Conservation (phyloP, 495 filamentous ascomycete genomes). For the Trichoderma parareesei region DNA sequence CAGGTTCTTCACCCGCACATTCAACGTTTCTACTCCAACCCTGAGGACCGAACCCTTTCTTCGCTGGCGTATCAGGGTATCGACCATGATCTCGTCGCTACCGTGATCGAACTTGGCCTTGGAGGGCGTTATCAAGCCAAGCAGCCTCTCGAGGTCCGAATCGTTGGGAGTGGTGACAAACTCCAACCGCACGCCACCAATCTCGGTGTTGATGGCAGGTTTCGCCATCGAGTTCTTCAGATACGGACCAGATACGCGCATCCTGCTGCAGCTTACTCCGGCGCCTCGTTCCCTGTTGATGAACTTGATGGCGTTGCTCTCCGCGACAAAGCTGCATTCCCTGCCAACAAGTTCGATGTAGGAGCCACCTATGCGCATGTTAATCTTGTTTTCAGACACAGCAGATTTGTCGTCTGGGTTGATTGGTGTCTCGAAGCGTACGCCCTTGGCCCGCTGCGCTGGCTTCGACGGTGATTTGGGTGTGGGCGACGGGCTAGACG, state of each 20-base stretch:
- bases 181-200: conserved; percentile 63
- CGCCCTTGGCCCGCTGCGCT: conserved; percentile 47
- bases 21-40: conserved; percentile 52
- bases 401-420: conserved; percentile 36
- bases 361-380: conserved; percentile 69
- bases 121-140: conserved; percentile 83
- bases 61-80: conserved; percentile 83
- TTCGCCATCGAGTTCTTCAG: conserved; percentile 38
- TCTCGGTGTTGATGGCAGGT: conserved; percentile 39
- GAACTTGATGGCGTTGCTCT: conserved; percentile 72
- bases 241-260: conserved; percentile 64
- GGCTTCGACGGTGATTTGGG: conserved; percentile 20
- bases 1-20: conserved; percentile 47
- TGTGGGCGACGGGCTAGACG: conserved; percentile 56
- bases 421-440: conserved; percentile 61
- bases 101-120: conserved; percentile 86
- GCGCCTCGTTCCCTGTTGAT: conserved; percentile 61
- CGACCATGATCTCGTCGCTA: conserved; percentile 84
- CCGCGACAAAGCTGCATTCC: conserved; percentile 61
- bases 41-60: conserved; percentile 82
- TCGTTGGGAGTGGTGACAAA: conserved; percentile 67
- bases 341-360: conserved; percentile 65
- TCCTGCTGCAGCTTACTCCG: conserved; percentile 64
- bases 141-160: conserved; percentile 68
- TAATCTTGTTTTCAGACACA: conserved; percentile 55